These are phyloP conservation scores for Termitomyces sp. DNA, from an alignment of 768 basidiomycete genomes.

Conservation along the genomic window DNA sequence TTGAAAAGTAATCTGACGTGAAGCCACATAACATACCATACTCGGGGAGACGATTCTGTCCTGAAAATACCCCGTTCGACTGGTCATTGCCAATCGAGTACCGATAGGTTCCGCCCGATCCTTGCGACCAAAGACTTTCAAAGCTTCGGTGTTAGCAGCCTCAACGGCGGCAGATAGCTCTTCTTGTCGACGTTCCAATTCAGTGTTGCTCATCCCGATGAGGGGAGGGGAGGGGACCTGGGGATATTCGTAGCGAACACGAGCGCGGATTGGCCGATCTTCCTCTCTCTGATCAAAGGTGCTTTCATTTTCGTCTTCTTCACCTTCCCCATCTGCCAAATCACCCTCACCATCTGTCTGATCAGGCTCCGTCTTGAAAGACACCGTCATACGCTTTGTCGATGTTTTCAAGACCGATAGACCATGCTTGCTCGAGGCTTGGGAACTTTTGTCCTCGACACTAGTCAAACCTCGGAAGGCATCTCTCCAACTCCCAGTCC, in stretches of 20 bases:
- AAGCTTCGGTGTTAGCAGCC: conserved; percentile 44
- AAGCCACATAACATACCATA: conserved; percentile 61
- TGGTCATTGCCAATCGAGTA: conserved; percentile 91
- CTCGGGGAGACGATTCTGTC: conserved; percentile 91
- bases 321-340: conserved; percentile 50
- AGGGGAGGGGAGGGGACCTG: conserved; percentile 10
- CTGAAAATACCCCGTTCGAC: conserved; percentile 88
- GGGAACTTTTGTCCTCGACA: conserved; percentile 28
- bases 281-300: conserved; percentile 49
- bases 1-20: conserved; percentile 1
- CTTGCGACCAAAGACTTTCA: conserved; percentile 26
- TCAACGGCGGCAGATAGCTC: conserved; percentile 46
- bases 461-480: conserved; percentile 43
- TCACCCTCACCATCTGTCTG: conserved; percentile 41
- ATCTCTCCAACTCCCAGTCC: conserved; percentile 58
- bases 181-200: conserved; percentile 44
- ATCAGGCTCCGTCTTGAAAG: conserved; percentile 7
- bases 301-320: conserved; percentile 47
- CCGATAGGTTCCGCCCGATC: conserved; percentile 57
- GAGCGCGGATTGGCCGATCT: conserved; percentile 70
- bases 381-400: background rate
- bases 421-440: conserved; percentile 12
- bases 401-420: conserved; percentile 25
- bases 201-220: conserved; percentile 29
- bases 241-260: conserved; percentile 60